Evolutionary conservation across 768 basidiomycete species (phyloP), one percentile per base, ranked within the genome.

Genomic region (Russula emetica): DNA sequence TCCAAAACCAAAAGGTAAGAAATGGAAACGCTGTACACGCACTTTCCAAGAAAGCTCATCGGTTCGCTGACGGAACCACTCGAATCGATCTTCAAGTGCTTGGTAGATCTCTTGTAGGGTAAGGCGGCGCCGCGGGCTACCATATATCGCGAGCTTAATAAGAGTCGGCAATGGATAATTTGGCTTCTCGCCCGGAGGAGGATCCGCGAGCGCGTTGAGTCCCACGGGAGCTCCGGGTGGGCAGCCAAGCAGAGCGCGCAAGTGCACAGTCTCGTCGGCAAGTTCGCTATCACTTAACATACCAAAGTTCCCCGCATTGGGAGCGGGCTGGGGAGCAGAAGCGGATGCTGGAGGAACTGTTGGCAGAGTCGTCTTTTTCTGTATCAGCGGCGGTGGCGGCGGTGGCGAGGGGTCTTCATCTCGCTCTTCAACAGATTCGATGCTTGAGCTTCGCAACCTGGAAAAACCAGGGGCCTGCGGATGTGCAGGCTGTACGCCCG

Each of bases 81-180:
- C 69, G 54, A 86, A 90, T 24, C 86, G 74, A 0, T 76, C 72
- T 66, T 84, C 81, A 4, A 90, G 74, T 1, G 79, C 81, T 0
- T 66, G 55, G 58, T 86, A 88, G 6, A 90, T 86, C 63, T 84
- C 86, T 51, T 83, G 80, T 2, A 90, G 76, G 0, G 88, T 86
- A 3, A 89, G 74, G 58, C 76, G 78, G 60, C 80, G 78, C 30
- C 71, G 69, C 0, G 78, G 76, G 64, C 85, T 88, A 0, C 84
- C 84, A 55, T 82, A 81, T 44, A 90, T 90, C 0, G 88, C 88
- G 14, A 88, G 76, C 67, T 86, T 82, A 47, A 85, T 76, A 30
- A 84, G 75, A 42, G 77, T 79, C 1, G 83, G 82, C 38, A 81
- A 75, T 0, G 78, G 72, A 58, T 78, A 76, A 42, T 72, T 70